Percentiles rank a stretch among this genome's conserved stretches.
Conservation (phyloP, 257 asterid genomes). For the Apocynum venetum region DNA sequence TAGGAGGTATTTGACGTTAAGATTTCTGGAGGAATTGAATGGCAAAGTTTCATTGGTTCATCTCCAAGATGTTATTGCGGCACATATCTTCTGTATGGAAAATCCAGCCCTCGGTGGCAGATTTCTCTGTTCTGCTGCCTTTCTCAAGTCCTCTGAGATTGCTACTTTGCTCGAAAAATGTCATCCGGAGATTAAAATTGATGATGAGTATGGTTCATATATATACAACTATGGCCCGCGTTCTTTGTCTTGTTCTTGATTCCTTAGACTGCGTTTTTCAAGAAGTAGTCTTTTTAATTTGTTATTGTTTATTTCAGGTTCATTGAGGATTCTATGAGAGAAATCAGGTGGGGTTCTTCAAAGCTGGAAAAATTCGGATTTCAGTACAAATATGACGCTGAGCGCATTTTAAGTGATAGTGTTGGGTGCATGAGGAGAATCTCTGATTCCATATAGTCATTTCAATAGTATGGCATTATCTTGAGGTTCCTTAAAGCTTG, state of each 20-base stretch:
- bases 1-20: neutral
- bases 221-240: too few relatives aligned
- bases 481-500: too few relatives aligned
- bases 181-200: slow-evolving; percentile 17
- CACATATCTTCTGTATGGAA: slow-evolving; percentile 48
- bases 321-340: slow-evolving; percentile 43
- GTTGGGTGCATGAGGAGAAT: slow-evolving; percentile 32
- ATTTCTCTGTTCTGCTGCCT: slow-evolving; percentile 41
- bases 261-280: too few relatives aligned
- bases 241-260: neutral
- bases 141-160: slow-evolving; percentile 41
- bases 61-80: slow-evolving; percentile 43
- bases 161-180: slow-evolving; percentile 27
- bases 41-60: slow-evolving; percentile 53
- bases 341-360: slow-evolving; percentile 44
- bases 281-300: slow-evolving; percentile 13
- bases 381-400: slow-evolving; percentile 34
- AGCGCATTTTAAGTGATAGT: slow-evolving; percentile 25
- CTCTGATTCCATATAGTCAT: too few relatives aligned
- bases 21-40: slow-evolving; percentile 45
- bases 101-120: slow-evolving; percentile 36
- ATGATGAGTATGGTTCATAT: neutral
- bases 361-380: slow-evolving; percentile 54
- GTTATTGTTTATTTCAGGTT: slow-evolving; percentile 35
- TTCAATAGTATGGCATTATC: too few relatives aligned